Evolutionary conservation across 2,329 filamentous ascomycete genomes (phyloP).

Genomic region (Penicillium sp.): DNA sequence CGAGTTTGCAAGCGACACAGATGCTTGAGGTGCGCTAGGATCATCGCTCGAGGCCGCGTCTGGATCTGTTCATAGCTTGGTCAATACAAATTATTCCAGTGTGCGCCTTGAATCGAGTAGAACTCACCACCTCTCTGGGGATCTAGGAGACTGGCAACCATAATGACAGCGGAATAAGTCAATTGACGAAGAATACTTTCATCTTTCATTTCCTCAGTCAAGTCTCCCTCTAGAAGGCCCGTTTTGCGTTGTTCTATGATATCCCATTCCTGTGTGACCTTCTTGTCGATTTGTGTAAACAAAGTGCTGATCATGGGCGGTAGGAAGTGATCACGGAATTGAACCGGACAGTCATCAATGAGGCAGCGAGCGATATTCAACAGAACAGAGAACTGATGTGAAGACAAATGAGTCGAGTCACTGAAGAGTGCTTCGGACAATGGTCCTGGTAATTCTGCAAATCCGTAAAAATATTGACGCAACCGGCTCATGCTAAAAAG

Average conservation of each 20-base stretch:
- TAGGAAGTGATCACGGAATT: conserved; percentile 72
- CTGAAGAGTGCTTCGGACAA: conserved; percentile 80
- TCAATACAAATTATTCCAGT: neutral
- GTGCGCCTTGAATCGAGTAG: neutral
- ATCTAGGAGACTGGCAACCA: conserved; percentile 86
- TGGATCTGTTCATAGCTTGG: conserved; percentile 24
- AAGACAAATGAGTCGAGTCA: conserved; percentile 76
- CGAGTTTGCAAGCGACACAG: conserved; percentile 49
- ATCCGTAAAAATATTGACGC: conserved; percentile 85
- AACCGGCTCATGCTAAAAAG: conserved; percentile 89
- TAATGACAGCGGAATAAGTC: conserved; percentile 85
- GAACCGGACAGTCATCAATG: conserved; percentile 85
- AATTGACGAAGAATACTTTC: conserved; percentile 92
- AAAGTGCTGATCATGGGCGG: conserved; percentile 77
- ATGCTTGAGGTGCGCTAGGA: conserved; percentile 28
- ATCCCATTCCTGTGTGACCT: conserved; percentile 84
- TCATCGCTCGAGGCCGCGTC: conserved; percentile 31
- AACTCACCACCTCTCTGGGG: conserved; percentile 60
- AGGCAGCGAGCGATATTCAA: conserved; percentile 83
- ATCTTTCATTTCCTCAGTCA: conserved; percentile 96
- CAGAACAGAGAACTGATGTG: conserved; percentile 91
- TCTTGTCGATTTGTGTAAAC: conserved; percentile 80
- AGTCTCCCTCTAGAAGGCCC: conserved; percentile 66
- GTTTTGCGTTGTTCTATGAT: conserved; percentile 59
- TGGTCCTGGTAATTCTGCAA: conserved; percentile 74